These are phyloP conservation scores for Erysiphe pulchra DNA, from an alignment of 2,329 filamentous ascomycete genomes.

Conservation along the genomic window DNA sequence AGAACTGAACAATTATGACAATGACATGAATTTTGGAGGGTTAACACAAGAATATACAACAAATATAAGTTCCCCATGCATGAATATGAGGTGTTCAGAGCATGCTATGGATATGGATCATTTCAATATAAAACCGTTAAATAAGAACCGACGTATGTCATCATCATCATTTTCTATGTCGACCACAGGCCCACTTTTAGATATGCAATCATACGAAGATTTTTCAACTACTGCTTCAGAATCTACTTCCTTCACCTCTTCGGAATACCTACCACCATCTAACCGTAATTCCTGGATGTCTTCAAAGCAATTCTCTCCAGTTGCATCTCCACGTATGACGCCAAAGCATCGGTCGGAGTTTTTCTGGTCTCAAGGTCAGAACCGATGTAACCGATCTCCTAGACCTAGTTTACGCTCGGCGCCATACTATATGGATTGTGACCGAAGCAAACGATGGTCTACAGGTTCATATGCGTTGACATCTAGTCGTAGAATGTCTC, in stretches of 20 bases:
- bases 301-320: constrained; percentile 44
- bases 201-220: constrained; percentile 47
- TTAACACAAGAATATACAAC: too few relatives aligned
- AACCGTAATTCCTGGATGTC: constrained; percentile 46
- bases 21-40: too few relatives aligned
- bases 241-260: constrained; percentile 39
- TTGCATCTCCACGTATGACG: constrained; percentile 43
- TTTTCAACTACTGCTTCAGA: constrained; percentile 40
- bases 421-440: too few relatives aligned
- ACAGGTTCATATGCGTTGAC: too few relatives aligned
- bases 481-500: too few relatives aligned
- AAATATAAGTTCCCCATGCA: too few relatives aligned
- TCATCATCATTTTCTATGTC: constrained; percentile 53
- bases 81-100: too few relatives aligned
- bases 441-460: too few relatives aligned
- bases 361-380: constrained; percentile 38
- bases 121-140: too few relatives aligned
- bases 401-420: constrained; percentile 36
- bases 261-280: too few relatives aligned
- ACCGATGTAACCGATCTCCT: constrained; percentile 45
- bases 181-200: constrained; percentile 35
- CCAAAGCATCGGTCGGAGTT: constrained; percentile 32
- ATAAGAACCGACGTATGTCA: constrained; percentile 40
- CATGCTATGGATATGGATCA: too few relatives aligned
- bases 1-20: too few relatives aligned